phyloP scores from a whole-genome alignment of 768 basidiomycete genomes.

The Kwoniella shandongensis region DNA sequence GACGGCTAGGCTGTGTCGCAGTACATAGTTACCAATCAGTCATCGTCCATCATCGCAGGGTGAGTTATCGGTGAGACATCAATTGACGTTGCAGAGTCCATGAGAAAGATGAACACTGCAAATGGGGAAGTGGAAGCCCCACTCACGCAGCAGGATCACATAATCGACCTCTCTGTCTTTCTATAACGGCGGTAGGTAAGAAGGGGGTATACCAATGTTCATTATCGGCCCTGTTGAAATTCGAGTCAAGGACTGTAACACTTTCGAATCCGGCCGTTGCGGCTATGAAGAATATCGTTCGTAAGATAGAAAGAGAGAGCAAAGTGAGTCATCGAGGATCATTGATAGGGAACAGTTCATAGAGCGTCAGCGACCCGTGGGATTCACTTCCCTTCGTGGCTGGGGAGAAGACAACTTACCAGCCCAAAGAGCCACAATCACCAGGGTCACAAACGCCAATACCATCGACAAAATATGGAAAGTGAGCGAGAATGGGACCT shows the following conservation, averaged over 20 bases:
- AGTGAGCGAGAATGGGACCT: neutral
- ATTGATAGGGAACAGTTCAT: too few relatives aligned
- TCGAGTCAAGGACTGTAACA: neutral
- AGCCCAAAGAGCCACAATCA: neutral
- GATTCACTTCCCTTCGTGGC: too few relatives aligned
- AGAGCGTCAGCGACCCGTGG: too few relatives aligned
- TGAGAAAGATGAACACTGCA: too few relatives aligned
- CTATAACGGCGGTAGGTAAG: neutral
- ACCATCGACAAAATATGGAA: neutral
- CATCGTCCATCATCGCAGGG: neutral
- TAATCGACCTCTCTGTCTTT: neutral
- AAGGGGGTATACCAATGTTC: conserved; percentile 1
- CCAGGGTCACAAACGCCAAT: neutral
- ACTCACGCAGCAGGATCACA: conserved; percentile 2
- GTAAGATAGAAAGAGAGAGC: too few relatives aligned
- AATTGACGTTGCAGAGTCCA: neutral
- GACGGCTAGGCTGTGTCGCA: neutral
- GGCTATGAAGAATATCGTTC: too few relatives aligned
- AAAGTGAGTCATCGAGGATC: too few relatives aligned
- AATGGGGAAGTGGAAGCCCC: too few relatives aligned
- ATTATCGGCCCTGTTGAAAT: neutral
- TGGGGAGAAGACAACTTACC: too few relatives aligned
- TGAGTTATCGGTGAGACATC: neutral
- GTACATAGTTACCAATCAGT: neutral
- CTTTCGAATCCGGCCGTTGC: conserved; percentile 1